A percentile compares a stretch with the other conserved stretches of the same genome.
These are phyloP conservation scores for Juglanconis sp. DNA, from an alignment of 2,329 filamentous ascomycete species.

Conservation along the genomic window DNA sequence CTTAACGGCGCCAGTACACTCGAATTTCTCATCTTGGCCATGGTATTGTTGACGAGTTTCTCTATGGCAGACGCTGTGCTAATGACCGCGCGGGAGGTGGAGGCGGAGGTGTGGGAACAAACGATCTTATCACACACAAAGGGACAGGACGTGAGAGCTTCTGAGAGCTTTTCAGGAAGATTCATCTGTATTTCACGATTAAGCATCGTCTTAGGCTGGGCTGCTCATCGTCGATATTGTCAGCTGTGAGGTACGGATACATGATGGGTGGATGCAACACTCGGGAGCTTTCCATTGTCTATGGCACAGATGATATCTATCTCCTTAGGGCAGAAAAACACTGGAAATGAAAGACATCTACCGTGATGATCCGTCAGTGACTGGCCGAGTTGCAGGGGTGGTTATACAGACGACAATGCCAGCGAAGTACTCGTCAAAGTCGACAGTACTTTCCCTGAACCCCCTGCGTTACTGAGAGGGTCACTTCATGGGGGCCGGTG, in stretches of 20 bases:
- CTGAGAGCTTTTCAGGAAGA: conserved; percentile 6
- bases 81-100: neutral
- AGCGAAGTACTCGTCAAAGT: too few species aligned
- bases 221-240: conserved; percentile 11
- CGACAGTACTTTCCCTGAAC: too few species aligned
- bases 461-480: too few species aligned
- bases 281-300: neutral
- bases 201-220: conserved; percentile 13
- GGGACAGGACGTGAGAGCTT: neutral
- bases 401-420: too few species aligned
- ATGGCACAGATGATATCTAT: neutral
- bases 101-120: neutral
- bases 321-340: neutral
- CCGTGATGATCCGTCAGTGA: neutral
- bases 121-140: conserved; percentile 2
- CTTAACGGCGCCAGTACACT: neutral
- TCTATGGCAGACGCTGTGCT: neutral
- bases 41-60: neutral
- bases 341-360: conserved; percentile 4
- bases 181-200: conserved; percentile 15
- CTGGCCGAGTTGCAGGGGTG: neutral
- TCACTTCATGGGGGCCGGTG: too few species aligned
- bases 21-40: neutral
- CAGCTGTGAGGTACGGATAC: conserved; percentile 8
- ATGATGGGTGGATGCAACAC: neutral